Evolutionary conservation across 768 basidiomycete genomes (phyloP), one percentile per base, ranked within the genome.

Genomic region (Sarcomyxa edulis): DNA sequence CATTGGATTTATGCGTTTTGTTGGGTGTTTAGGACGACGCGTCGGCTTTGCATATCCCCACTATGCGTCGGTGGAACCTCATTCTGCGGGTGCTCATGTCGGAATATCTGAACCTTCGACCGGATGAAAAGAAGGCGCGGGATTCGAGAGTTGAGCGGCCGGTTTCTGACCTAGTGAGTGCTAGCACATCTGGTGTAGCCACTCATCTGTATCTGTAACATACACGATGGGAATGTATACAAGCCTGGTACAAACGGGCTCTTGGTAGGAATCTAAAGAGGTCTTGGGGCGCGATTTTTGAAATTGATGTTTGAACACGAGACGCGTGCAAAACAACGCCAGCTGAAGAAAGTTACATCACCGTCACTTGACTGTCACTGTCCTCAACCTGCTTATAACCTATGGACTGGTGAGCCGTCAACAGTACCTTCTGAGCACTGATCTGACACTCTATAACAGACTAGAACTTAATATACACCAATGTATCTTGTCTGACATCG

Each of bases 21-120:
- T n/a, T n/a, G 44, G n/a, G 22, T 21, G 21, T 37, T 44, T 27
- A 96, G 93, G 96, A 99, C 58, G 88, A 97, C 59, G 91, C 83
- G 6, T 74, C 80, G 15, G 90, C 84, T 1, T 66, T 98, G 30
- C 84, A 97, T 51, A 62, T 88, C 30, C 74, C 84, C 6, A 94
- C 91, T 0, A 76, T 97, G 72, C 76, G 81, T 32, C 71, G 86
- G 16, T 98, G 96, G 96, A 88, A 87, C 54, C 64, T 94, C 21
- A 72, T 99, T 36, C 55, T 97, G 26, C 72, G 95, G 23, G 76
- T 96, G 1, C 92, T 97, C 54, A 74, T 91, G 50, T 71, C 85
- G 1, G 96, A 97, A 62, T 99, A 98, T 59, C 72, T 98, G 2
- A 74, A 84, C 40, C 58, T 90, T 32, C 67, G 59, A 8, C 81